A percentile compares a stretch with the other conserved stretches of the same genome.
phyloP scores from a whole-genome alignment of 192 early-diverging fungal genomes.

The Backusella mclennaniae region DNA sequence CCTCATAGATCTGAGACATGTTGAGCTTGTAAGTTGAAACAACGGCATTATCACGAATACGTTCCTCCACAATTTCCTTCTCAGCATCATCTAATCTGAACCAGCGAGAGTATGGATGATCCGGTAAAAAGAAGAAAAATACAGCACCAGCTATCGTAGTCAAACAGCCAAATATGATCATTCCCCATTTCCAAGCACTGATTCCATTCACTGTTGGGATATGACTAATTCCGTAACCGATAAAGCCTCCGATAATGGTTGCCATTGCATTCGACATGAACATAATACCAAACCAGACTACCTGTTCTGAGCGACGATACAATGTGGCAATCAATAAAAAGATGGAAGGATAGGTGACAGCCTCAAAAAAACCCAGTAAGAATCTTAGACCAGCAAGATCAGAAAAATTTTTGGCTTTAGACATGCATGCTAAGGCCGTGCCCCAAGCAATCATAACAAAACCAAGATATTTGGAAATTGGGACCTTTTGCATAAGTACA shows the following conservation, averaged over 20 bases:
- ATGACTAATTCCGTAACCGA: slow-evolving; percentile 23
- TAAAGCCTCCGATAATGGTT: slow-evolving; percentile 1
- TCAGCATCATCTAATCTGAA: slow-evolving; percentile 18
- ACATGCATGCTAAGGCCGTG: background rate
- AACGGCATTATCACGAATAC: slow-evolving; percentile 27
- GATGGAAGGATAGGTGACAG: slow-evolving; percentile 19
- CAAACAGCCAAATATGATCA: slow-evolving; percentile 24
- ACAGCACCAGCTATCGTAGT: slow-evolving; percentile 17
- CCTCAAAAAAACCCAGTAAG: slow-evolving; percentile 29
- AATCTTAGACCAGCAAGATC: slow-evolving; percentile 24
- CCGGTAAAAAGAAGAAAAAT: slow-evolving; percentile 30
- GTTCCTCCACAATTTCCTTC: slow-evolving; percentile 28
- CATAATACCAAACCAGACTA: slow-evolving; percentile 12
- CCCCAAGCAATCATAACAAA: slow-evolving; percentile 23
- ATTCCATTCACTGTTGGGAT: slow-evolving; percentile 5
- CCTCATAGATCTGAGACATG: slow-evolving; percentile 17
- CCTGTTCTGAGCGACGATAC: slow-evolving; percentile 28
- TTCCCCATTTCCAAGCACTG: slow-evolving; percentile 23
- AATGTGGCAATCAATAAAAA: slow-evolving; percentile 19
- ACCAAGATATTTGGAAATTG: slow-evolving; percentile 17
- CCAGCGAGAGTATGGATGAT: slow-evolving; percentile 13
- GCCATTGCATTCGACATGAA: slow-evolving; percentile 14
- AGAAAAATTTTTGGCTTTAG: slow-evolving; percentile 15
- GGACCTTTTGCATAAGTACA: slow-evolving; percentile 22
- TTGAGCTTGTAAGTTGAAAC: slow-evolving; percentile 12